Conservation (phyloP, 768 basidiomycete species). For the Boletus subparvulus region DNA sequence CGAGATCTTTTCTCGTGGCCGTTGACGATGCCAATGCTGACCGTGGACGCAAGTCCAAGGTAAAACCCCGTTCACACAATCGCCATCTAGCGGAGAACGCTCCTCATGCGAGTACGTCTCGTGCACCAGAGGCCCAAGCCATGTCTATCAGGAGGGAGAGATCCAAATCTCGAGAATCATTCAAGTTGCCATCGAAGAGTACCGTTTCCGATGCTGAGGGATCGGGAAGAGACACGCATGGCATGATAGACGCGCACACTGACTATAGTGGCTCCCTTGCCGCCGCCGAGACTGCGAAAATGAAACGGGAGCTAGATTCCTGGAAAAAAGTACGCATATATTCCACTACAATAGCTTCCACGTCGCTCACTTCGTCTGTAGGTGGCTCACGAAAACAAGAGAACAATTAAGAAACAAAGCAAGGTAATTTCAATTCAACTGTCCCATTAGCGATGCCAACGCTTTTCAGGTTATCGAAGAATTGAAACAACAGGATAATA, state of each 20-base stretch:
- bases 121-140: constrained; percentile 3
- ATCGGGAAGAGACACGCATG: constrained; percentile 23
- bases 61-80: constrained; percentile 26
- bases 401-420: constrained; percentile 50
- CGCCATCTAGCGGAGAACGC: constrained; percentile 24
- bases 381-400: constrained; percentile 48
- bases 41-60: constrained; percentile 34
- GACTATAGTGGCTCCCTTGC: constrained; percentile 39
- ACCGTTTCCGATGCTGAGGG: constrained; percentile 30
- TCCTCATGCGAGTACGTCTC: constrained; percentile 8
- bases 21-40: constrained; percentile 29
- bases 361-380: constrained; percentile 14
- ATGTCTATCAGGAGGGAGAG: constrained; percentile 29
- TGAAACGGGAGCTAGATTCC: constrained; percentile 57
- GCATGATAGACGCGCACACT: constrained; percentile 10
- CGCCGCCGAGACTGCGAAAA: constrained; percentile 48
- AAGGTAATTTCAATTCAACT: constrained; percentile 42
- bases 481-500: constrained; percentile 42
- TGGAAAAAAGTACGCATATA: constrained; percentile 44
- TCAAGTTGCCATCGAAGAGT: constrained; percentile 22
- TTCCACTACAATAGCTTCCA: not conserved
- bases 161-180: constrained; percentile 38
- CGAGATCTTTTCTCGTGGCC: constrained; percentile 29
- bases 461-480: constrained; percentile 51
- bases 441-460: constrained; percentile 1